Base-by-base conservation (phyloP, 1,284 basidiomycete genomes). In the Marasmius tenuissimus region DNA sequence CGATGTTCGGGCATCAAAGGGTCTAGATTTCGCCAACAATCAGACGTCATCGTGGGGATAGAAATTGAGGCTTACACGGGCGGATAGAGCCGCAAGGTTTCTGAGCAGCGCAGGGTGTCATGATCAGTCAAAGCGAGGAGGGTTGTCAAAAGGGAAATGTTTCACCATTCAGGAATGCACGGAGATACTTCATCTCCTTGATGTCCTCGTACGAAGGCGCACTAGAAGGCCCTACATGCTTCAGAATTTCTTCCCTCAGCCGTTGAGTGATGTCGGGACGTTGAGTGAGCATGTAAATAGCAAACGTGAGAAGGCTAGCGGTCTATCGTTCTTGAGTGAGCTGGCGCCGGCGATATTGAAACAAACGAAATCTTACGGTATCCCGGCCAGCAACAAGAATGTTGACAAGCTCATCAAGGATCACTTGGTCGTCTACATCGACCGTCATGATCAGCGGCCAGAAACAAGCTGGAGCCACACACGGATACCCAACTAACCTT, bases 201-300 rank as follows among this genome's bases (percentile, higher is more conserved):
- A 78, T 63, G 40, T 73, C 70, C 7, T 76, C 72, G 52, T 68
- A 72, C 0, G 71, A 72, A 3, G 78, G 75, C 10, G 63, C 49
- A 14, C 60, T 53, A 5, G 50, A 72, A 11, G 71, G 63, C 0
- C 80, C 81, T 1, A 83, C 70, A 9, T 72, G 68, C 10, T 72
- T 65, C 10, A 81, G 63, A 42, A 85, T 75, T 63, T 85, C 83
- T 7, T 71, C 64, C 7, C 80, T 76, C 4, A 84, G 71, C 9
- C 70, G 69, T 4, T 65, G 52, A 14, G 76, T 66, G 20, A 83
- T 71, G 5, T 74, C 60, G 3, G 81, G 80, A 65, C 84, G 72
- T 56, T 76, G 69, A 0, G 82, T 72, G 27, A 85, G 75, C 67
- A 80, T 75, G 67, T 84, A 85, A 5, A 79, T 66, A 3, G 72